phyloP scores from a whole-genome alignment of 139 green algal species.

The Astrephomene gubernaculifera region DNA sequence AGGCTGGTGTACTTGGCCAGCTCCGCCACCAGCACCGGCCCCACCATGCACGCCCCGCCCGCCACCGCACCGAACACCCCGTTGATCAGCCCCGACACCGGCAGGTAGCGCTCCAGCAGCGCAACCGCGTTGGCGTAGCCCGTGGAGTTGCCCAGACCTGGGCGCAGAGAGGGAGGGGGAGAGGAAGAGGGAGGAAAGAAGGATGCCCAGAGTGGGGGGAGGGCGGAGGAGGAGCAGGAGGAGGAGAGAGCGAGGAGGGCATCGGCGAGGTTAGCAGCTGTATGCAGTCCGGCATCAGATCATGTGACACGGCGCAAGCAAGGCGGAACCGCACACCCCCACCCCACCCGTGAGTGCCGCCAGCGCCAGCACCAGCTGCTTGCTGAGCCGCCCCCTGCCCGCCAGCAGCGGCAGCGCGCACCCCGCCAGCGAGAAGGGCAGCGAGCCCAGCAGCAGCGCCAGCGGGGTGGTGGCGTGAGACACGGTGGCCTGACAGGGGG shows the following conservation, averaged over 20 bases:
- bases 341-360: slow-evolving; percentile 45
- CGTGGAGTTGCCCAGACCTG: slow-evolving; percentile 56
- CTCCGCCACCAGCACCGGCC: slow-evolving; percentile 54
- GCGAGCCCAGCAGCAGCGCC: slow-evolving; percentile 43
- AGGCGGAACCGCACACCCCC: not conserved
- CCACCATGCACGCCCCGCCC: slow-evolving; percentile 63
- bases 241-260: no score
- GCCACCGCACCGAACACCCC: slow-evolving; percentile 61
- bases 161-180: not conserved
- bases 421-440: slow-evolving; percentile 50
- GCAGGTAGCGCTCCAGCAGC: slow-evolving; percentile 60
- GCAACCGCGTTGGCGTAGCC: slow-evolving; percentile 62
- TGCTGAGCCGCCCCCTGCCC: not conserved
- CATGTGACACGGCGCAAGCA: no score
- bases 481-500: slow-evolving; percentile 37
- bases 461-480: slow-evolving; percentile 48
- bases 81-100: slow-evolving; percentile 62
- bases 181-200: no score
- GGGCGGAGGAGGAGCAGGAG: no score
- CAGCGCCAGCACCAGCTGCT: slow-evolving; percentile 15
- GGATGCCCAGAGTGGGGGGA: no score
- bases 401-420: slow-evolving; percentile 41
- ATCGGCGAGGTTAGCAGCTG: no score
- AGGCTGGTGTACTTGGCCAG: slow-evolving; percentile 47
- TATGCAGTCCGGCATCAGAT: no score